Conservation (phyloP, 2,329 filamentous ascomycete species). For the Hymenoscyphus fraxineus region DNA sequence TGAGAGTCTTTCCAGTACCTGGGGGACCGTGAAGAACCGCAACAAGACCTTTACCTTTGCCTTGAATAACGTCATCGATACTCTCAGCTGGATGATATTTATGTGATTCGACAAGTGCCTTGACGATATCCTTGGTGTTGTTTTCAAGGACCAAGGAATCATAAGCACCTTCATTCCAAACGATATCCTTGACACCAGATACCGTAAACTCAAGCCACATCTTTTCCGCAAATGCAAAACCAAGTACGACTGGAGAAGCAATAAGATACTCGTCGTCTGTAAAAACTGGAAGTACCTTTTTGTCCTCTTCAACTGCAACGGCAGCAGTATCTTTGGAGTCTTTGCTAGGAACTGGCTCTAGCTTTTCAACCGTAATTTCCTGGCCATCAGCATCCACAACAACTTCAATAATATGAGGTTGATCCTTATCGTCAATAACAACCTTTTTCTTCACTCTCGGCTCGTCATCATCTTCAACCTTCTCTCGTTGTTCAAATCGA, state of each 20-base stretch:
- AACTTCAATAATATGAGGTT: conserved; percentile 49
- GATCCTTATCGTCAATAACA: conserved; percentile 46
- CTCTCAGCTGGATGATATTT: conserved; percentile 77
- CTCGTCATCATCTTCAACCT: conserved; percentile 30
- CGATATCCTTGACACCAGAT: conserved; percentile 72
- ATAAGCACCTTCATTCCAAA: conserved; percentile 81
- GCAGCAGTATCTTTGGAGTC: conserved; percentile 21
- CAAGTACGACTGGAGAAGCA: conserved; percentile 77
- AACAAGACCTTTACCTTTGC: conserved; percentile 83
- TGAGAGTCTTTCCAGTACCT: conserved; percentile 84
- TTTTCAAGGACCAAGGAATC: conserved; percentile 70
- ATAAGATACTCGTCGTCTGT: conserved; percentile 81
- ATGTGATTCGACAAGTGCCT: conserved; percentile 78
- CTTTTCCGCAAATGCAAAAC: conserved; percentile 85
- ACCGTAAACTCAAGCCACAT: conserved; percentile 86
- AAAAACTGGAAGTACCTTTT: conserved; percentile 51
- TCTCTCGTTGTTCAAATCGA: conserved; percentile 13
- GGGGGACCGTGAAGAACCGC: conserved; percentile 79
- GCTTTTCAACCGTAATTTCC: conserved; percentile 52
- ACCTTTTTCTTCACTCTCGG: conserved; percentile 36
- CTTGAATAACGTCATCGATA: conserved; percentile 78
- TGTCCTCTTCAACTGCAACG: conserved; percentile 25
- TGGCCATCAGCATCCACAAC: conserved; percentile 52
- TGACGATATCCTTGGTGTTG: conserved; percentile 63
- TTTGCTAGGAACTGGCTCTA: conserved; percentile 48